phyloP scores from a whole-genome alignment of 164 flowering plant genomes.

The Vitis labrusca region DNA sequence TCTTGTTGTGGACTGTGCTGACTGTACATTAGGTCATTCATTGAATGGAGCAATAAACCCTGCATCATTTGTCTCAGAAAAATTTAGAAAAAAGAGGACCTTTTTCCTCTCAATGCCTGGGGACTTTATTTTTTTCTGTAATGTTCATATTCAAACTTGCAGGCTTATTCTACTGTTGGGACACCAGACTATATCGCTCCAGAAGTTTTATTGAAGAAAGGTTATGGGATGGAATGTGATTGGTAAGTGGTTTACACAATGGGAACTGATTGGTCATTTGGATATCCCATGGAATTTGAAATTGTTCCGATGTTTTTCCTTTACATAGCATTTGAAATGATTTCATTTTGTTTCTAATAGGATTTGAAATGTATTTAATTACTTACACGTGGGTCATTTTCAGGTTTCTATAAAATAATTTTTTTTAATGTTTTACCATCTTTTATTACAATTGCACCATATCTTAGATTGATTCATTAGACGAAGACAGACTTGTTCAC shows the following conservation, averaged over 20 bases:
- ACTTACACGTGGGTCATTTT: not conserved
- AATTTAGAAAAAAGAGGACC: not conserved
- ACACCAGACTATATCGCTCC: conserved; percentile 87
- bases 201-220: conserved; percentile 75
- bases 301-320: not conserved
- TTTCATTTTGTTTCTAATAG: not conserved
- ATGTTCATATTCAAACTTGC: conserved; percentile 17
- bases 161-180: conserved; percentile 88
- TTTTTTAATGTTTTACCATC: not conserved
- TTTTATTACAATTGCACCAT: not conserved
- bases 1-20: not conserved
- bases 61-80: not conserved
- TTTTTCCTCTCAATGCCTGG: conserved; percentile 1
- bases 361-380: not conserved
- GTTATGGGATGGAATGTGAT: conserved; percentile 82
- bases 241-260: conserved; percentile 40
- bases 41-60: not conserved
- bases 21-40: too few species aligned
- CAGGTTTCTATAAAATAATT: not conserved
- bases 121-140: not conserved
- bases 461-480: too few species aligned
- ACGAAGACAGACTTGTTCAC: too few species aligned
- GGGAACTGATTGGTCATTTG: not conserved
- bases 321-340: not conserved
- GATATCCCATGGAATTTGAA: not conserved